Conservation (phyloP, 2,329 filamentous ascomycete genomes). For the Talaromyces sp. region DNA sequence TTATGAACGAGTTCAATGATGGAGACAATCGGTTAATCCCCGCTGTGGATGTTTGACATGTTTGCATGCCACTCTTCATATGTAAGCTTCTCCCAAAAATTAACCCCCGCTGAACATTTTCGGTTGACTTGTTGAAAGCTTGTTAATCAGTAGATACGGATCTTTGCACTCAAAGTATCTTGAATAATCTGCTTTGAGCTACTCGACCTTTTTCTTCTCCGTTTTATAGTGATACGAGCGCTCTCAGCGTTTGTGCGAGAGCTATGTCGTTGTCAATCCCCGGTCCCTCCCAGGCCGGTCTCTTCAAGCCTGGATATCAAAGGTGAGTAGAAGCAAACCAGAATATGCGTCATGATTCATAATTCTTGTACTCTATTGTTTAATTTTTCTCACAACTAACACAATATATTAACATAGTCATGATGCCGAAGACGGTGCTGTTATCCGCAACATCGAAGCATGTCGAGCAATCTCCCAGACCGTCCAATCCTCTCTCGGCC, state of each 20-base stretch:
- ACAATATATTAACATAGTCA: slow-evolving; percentile 57
- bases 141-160: not conserved
- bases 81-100: slow-evolving; percentile 14
- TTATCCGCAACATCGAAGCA: slow-evolving; percentile 97
- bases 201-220: slow-evolving; percentile 3
- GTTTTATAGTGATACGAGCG: slow-evolving; percentile 1
- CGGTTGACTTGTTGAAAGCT: not conserved
- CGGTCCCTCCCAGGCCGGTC: slow-evolving; percentile 81
- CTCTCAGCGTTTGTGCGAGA: slow-evolving; percentile 13
- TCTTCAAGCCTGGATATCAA: slow-evolving; percentile 96
- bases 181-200: not conserved
- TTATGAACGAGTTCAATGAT: no score
- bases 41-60: slow-evolving; percentile 7
- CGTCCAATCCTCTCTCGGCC: slow-evolving; percentile 92
- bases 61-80: slow-evolving; percentile 14
- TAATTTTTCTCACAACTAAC: not conserved
- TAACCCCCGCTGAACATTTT: slow-evolving; percentile 10
- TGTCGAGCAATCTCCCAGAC: slow-evolving; percentile 93
- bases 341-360: no score
- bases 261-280: slow-evolving; percentile 95
- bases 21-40: no score
- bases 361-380: no score
- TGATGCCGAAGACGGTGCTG: slow-evolving; percentile 97
- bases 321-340: slow-evolving; percentile 64
- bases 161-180: not conserved